Percentiles rank a stretch among this genome's conserved stretches.
Conservation (phyloP, 2,329 filamentous ascomycete species). For the Acarospora socialis region DNA sequence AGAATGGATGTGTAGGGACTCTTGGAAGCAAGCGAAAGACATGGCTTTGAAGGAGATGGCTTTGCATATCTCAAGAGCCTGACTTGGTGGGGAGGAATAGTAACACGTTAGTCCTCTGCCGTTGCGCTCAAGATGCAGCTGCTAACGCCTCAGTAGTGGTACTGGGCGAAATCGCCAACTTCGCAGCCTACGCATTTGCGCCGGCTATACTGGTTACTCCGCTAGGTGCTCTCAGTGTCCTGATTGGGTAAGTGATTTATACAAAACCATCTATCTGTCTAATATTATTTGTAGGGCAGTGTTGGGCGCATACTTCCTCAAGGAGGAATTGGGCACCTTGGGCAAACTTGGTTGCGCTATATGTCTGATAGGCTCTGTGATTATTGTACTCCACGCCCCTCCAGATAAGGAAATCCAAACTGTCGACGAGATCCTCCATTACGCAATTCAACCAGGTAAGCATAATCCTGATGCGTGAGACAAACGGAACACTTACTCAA, state of each 20-base stretch:
- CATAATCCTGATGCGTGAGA: constrained; percentile 11
- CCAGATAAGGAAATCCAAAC: constrained; percentile 83
- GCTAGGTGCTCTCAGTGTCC: constrained; percentile 78
- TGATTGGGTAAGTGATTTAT: constrained; percentile 52
- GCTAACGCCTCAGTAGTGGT: constrained; percentile 48
- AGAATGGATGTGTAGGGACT: constrained; percentile 47
- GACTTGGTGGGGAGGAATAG: constrained; percentile 94
- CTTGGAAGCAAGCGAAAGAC: constrained; percentile 75
- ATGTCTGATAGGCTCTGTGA: constrained; percentile 87
- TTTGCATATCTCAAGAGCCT: constrained; percentile 88
- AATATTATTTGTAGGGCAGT: constrained; percentile 47
- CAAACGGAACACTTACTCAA: constrained; percentile 15
- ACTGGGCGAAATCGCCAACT: constrained; percentile 88
- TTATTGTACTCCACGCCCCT: constrained; percentile 94
- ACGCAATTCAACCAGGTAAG: constrained; percentile 81
- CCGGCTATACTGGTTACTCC: constrained; percentile 97
- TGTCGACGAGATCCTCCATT: constrained; percentile 80
- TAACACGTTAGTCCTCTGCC: constrained; percentile 51
- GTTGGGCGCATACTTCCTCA: constrained; percentile 83
- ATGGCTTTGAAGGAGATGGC: constrained; percentile 94
- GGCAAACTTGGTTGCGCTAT: constrained; percentile 93
- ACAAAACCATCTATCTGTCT: background rate
- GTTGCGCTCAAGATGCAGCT: constrained; percentile 6
- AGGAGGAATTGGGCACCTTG: constrained; percentile 76
- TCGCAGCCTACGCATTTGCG: constrained; percentile 94